Percentiles rank a stretch among this genome's conserved stretches.
Conservation (phyloP, 1,139 yeast species). For the Candida sanyaensis region DNA sequence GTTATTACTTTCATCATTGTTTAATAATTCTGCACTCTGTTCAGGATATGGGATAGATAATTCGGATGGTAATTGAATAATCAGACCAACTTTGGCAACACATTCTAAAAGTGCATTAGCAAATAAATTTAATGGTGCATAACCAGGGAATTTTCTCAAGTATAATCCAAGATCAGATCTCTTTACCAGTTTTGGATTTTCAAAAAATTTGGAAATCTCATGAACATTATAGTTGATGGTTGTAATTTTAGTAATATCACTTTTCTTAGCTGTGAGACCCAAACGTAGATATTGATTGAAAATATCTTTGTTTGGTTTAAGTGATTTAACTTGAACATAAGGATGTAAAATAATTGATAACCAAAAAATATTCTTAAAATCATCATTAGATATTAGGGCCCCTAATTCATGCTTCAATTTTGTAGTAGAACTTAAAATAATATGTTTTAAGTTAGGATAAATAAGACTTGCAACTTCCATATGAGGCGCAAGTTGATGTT, state of each 20-base stretch:
- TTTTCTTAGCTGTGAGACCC: slow-evolving; percentile 67
- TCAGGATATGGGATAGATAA: slow-evolving; percentile 13
- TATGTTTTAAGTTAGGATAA: slow-evolving; percentile 21
- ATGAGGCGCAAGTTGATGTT: slow-evolving; percentile 17
- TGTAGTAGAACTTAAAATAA: slow-evolving; percentile 7
- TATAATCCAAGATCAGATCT: slow-evolving; percentile 66
- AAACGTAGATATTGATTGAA: slow-evolving; percentile 49
- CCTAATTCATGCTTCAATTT: slow-evolving; percentile 12
- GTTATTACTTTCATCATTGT: slow-evolving; percentile 6
- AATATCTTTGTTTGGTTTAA: slow-evolving; percentile 9
- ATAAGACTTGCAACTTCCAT: slow-evolving; percentile 22
- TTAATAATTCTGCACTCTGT: slow-evolving; percentile 7
- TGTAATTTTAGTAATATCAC: slow-evolving; percentile 54
- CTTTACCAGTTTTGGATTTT: slow-evolving; percentile 23
- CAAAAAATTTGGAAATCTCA: slow-evolving; percentile 19
- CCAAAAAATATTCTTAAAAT: slow-evolving; percentile 44
- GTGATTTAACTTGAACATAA: slow-evolving; percentile 26
- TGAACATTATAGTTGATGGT: slow-evolving; percentile 29
- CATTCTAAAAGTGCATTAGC: slow-evolving; percentile 33
- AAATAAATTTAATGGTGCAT: slow-evolving; percentile 48
- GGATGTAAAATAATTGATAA: slow-evolving; percentile 50
- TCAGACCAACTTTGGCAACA: slow-evolving; percentile 6
- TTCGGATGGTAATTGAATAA: slow-evolving; percentile 9
- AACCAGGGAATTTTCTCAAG: slow-evolving; percentile 54
- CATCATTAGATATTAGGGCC: slow-evolving; percentile 17